These are phyloP conservation scores for Dicorynia guianensis DNA, from an alignment of 306 rosid genomes.

Conservation along the genomic window DNA sequence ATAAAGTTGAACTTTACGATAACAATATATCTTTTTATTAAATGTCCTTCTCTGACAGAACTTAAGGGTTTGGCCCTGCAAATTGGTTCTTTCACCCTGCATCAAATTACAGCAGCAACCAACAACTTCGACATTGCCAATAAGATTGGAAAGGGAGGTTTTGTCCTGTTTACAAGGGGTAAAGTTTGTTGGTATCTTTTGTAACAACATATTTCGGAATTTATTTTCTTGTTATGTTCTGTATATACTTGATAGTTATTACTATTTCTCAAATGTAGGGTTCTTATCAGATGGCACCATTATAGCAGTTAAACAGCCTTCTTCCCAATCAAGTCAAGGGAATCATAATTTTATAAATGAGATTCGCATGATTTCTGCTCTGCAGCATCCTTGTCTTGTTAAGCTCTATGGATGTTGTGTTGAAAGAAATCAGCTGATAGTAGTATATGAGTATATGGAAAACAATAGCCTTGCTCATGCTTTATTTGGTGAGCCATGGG, in stretches of 20 bases:
- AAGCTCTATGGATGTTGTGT: conserved; percentile 61
- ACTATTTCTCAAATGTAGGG: conserved; percentile 40
- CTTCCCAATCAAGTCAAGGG: conserved; percentile 62
- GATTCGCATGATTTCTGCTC: conserved; percentile 62
- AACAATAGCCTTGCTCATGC: conserved; percentile 66
- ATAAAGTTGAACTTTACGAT: background rate
- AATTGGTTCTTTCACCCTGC: conserved; percentile 50
- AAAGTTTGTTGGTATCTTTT: background rate
- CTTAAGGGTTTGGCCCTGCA: conserved; percentile 48
- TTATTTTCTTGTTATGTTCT: background rate
- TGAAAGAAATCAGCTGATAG: conserved; percentile 56
- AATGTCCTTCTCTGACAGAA: conserved; percentile 34
- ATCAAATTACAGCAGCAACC: conserved; percentile 56
- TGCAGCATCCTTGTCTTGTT: conserved; percentile 65
- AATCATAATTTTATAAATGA: conserved; percentile 63
- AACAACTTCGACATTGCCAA: conserved; percentile 42
- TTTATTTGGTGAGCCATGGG: conserved; percentile 49
- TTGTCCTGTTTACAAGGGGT: conserved; percentile 62
- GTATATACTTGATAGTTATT: background rate
- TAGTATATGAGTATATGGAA: conserved; percentile 66
- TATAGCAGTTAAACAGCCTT: conserved; percentile 59
- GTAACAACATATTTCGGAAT: background rate
- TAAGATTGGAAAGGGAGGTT: conserved; percentile 62
- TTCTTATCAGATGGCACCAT: conserved; percentile 46
- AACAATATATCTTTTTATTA: background rate